phyloP scores from a whole-genome alignment of 257 asterid genomes.

The Solanum sejunctum region DNA sequence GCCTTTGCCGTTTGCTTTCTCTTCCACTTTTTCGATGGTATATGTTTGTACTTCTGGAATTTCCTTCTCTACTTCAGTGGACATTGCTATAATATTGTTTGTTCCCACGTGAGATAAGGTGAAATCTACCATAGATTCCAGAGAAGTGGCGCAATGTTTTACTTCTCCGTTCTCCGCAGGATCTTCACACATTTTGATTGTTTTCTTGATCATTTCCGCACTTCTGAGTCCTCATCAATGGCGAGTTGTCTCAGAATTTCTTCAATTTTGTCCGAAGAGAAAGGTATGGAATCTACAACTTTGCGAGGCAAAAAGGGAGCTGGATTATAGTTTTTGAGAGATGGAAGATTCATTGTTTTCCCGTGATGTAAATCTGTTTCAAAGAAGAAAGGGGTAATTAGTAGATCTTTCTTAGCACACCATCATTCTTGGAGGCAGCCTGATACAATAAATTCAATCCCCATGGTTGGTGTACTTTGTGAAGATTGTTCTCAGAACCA shows the following conservation, averaged over 20 bases:
- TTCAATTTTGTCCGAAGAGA: conserved; percentile 21
- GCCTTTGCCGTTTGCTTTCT: background rate
- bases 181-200: background rate
- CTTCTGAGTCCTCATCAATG: background rate
- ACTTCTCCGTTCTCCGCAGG: background rate
- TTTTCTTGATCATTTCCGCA: background rate
- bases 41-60: too few relatives aligned
- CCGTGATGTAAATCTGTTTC: conserved; percentile 42
- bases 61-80: too few relatives aligned
- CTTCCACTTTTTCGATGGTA: background rate
- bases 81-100: background rate
- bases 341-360: conserved; percentile 33
- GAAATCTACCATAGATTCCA: background rate
- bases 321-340: conserved; percentile 17
- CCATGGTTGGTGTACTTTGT: background rate
- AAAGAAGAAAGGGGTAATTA: conserved; percentile 48
- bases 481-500: rapidly evolving
- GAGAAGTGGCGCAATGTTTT: background rate
- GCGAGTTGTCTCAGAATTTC: too few relatives aligned
- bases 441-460: too few relatives aligned
- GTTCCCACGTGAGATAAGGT: background rate
- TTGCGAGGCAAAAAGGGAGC: conserved; percentile 43
- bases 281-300: conserved; percentile 52
- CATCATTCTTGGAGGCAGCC: background rate
- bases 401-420: conserved; percentile 43